Evolutionary conservation across 768 basidiomycete genomes (phyloP).

Genomic region (Tylopilus cervinicoccineus): DNA sequence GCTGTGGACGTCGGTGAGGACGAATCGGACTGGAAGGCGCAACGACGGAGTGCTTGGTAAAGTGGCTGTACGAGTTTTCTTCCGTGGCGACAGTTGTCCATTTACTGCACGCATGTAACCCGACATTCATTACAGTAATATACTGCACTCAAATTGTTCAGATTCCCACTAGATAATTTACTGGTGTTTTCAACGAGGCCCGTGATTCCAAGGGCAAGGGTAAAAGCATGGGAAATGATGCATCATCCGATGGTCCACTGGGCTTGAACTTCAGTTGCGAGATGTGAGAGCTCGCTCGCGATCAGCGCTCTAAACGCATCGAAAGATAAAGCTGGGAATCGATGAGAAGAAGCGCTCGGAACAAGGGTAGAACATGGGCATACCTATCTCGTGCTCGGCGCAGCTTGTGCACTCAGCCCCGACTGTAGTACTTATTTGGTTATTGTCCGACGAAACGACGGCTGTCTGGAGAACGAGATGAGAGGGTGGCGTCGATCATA

Average conservation of each 20-base stretch:
- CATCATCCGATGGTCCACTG: too few relatives aligned
- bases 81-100: background rate
- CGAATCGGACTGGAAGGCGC: background rate
- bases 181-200: too few relatives aligned
- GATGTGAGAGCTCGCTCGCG: too few relatives aligned
- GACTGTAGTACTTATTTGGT: slow-evolving; percentile 41
- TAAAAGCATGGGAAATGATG: too few relatives aligned
- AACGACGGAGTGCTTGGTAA: background rate
- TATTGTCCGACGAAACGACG: slow-evolving; percentile 66
- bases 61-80: slow-evolving; percentile 19
- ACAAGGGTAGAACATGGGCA: slow-evolving; percentile 15
- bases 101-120: too few relatives aligned
- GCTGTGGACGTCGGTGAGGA: slow-evolving; percentile 8
- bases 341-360: background rate
- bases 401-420: slow-evolving; percentile 62
- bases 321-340: slow-evolving; percentile 57
- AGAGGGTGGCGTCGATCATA: background rate
- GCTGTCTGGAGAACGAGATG: too few relatives aligned
- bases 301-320: too few relatives aligned
- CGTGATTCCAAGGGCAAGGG: too few relatives aligned
- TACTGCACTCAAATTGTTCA: too few relatives aligned
- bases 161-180: too few relatives aligned
- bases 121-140: too few relatives aligned
- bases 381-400: slow-evolving; percentile 49
- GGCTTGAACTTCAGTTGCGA: too few relatives aligned